Evolutionary conservation across 805 yeast species (phyloP).

Genomic region (Torulaspora microellipsoides): DNA sequence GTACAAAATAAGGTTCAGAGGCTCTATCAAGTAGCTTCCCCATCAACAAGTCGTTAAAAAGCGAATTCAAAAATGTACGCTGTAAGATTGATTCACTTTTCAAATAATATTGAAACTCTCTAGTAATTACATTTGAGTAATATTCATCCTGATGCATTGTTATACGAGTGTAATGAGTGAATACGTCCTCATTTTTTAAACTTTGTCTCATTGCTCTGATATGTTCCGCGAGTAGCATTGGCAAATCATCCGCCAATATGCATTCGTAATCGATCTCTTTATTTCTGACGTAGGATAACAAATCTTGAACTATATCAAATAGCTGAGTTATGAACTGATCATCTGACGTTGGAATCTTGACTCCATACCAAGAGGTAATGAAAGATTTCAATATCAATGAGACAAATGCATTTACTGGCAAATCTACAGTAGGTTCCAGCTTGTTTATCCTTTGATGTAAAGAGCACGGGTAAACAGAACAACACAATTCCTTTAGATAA

Average conservation of each 20-base stretch:
- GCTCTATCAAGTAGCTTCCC: conserved; percentile 24
- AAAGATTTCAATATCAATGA: conserved; percentile 27
- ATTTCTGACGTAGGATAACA: conserved; percentile 7
- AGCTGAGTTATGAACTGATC: conserved; percentile 19
- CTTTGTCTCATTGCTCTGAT: conserved; percentile 7
- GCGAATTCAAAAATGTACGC: conserved; percentile 21
- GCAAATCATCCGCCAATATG: conserved; percentile 26
- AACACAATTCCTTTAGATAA: conserved; percentile 27
- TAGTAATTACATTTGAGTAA: conserved; percentile 20
- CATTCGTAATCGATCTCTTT: conserved; percentile 11
- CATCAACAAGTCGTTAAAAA: conserved; percentile 22
- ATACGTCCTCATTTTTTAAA: neutral
- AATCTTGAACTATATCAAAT: conserved; percentile 15
- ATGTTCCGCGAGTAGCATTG: conserved; percentile 25
- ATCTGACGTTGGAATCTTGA: conserved; percentile 28
- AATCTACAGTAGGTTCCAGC: conserved; percentile 9
- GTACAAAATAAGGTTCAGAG: conserved; percentile 26
- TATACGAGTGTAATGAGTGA: conserved; percentile 13
- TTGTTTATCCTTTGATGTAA: conserved; percentile 14
- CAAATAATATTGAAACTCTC: conserved; percentile 10
- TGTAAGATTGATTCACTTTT: conserved; percentile 21
- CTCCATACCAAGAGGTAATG: conserved; percentile 31
- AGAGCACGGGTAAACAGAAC: conserved; percentile 22
- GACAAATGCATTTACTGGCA: conserved; percentile 25
- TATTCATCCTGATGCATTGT: conserved; percentile 12